Evolutionary conservation across 2,329 filamentous ascomycete species (phyloP).

Genomic region (Kalaharituber pfeilii): DNA sequence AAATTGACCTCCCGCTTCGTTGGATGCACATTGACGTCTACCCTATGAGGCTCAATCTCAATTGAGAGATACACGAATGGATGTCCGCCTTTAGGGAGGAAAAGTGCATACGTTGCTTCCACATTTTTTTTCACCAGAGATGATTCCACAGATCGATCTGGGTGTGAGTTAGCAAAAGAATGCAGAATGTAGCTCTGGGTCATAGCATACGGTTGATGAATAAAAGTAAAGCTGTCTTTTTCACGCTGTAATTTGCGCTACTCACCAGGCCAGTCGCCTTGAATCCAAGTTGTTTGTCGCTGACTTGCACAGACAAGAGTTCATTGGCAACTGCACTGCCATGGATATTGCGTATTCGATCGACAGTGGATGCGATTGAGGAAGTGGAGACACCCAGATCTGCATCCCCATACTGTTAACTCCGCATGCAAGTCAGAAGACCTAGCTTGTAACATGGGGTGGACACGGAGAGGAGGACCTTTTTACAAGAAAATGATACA

Average conservation of each 20-base stretch:
- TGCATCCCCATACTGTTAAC: constrained; percentile 52
- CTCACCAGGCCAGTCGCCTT: constrained; percentile 64
- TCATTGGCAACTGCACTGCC: constrained; percentile 74
- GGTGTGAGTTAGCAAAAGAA: too few relatives aligned
- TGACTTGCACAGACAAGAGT: constrained; percentile 54
- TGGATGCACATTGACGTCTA: constrained; percentile 95
- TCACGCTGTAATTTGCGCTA: constrained; percentile 88
- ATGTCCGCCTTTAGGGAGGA: constrained; percentile 83
- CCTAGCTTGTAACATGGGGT: background rate
- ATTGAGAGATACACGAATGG: constrained; percentile 86
- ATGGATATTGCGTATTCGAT: constrained; percentile 82
- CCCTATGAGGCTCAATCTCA: constrained; percentile 76
- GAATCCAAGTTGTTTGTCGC: constrained; percentile 68
- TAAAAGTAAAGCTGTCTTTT: constrained; percentile 68
- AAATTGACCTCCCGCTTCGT: constrained; percentile 97
- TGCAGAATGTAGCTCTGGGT: too few relatives aligned
- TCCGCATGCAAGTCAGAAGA: background rate
- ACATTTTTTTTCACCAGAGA: constrained; percentile 71
- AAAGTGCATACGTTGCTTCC: constrained; percentile 74
- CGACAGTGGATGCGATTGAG: constrained; percentile 50
- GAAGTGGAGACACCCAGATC: constrained; percentile 67
- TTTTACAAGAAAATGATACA: constrained; percentile 95
- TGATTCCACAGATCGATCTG: constrained; percentile 72
- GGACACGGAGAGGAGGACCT: constrained; percentile 29
- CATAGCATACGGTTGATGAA: constrained; percentile 60